Evolutionary conservation across 1,139 yeast genomes (phyloP).

Genomic region (Pichia sp.): DNA sequence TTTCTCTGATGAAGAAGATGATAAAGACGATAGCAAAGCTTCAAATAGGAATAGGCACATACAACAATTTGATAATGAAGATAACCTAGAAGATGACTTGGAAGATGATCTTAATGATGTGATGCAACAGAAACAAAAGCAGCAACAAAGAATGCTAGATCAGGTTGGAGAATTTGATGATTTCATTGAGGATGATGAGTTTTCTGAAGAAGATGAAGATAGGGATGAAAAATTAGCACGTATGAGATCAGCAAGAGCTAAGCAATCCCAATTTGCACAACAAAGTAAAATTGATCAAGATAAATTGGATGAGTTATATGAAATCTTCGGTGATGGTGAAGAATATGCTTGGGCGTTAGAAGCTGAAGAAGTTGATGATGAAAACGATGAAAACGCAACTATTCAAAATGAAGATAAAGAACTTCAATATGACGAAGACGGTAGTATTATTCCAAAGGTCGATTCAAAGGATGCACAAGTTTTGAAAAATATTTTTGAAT

Average conservation of each 20-base stretch:
- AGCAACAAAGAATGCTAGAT: conserved; percentile 18
- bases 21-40: conserved; percentile 8
- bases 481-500: conserved; percentile 88
- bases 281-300: conserved; percentile 66
- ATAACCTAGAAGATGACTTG: conserved; percentile 29
- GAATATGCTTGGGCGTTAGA: conserved; percentile 98
- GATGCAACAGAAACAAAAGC: conserved; percentile 21
- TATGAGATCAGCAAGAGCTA: conserved; percentile 29
- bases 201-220: conserved; percentile 78
- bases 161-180: conserved; percentile 82
- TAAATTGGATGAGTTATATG: conserved; percentile 85
- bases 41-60: not conserved
- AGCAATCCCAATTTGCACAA: conserved; percentile 25
- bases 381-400: conserved; percentile 28
- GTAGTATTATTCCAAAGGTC: conserved; percentile 49
- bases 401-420: conserved; percentile 38
- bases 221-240: conserved; percentile 34
- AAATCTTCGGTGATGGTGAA: conserved; percentile 94
- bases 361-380: conserved; percentile 63
- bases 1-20: conserved; percentile 77
- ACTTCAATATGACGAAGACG: conserved; percentile 37
- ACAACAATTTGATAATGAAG: not conserved
- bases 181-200: conserved; percentile 94
- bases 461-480: conserved; percentile 29
- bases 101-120: conserved; percentile 30